phyloP scores from a whole-genome alignment of 2,329 filamentous ascomycete species.

The Aureobasidium sp. region DNA sequence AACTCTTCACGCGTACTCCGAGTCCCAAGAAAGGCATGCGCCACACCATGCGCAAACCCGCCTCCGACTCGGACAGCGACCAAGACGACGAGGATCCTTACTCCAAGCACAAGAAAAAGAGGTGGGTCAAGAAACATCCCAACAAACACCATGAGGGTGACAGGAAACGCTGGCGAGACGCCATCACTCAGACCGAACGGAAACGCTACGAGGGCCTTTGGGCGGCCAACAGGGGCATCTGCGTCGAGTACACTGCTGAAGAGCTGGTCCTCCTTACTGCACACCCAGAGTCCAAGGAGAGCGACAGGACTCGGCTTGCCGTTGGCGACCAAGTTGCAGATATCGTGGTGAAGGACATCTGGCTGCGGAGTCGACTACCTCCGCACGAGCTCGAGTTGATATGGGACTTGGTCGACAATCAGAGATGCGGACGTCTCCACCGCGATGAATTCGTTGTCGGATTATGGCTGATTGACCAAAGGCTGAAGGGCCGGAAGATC shows the following conservation, averaged over 20 bases:
- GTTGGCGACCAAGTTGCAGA: conserved; percentile 50
- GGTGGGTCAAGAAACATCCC: conserved; percentile 52
- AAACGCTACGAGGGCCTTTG: conserved; percentile 77
- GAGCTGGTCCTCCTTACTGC: conserved; percentile 14
- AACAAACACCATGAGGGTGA: conserved; percentile 67
- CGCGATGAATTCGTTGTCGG: conserved; percentile 73
- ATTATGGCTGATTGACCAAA: conserved; percentile 73
- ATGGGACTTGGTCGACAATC: conserved; percentile 63
- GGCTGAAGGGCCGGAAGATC: conserved; percentile 69
- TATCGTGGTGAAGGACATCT: conserved; percentile 66
- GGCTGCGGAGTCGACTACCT: conserved; percentile 60
- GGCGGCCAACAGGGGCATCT: conserved; percentile 66
- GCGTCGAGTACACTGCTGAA: conserved; percentile 22
- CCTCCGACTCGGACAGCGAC: conserved; percentile 21
- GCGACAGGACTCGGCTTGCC: neutral
- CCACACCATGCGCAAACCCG: conserved; percentile 54
- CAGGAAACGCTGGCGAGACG: conserved; percentile 66
- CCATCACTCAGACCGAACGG: conserved; percentile 62
- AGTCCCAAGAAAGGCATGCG: conserved; percentile 47
- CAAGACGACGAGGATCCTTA: conserved; percentile 40
- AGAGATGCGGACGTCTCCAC: conserved; percentile 47
- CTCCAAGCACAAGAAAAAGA: conserved; percentile 47
- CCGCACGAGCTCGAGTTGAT: conserved; percentile 62
- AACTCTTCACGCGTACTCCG: conserved; percentile 32
- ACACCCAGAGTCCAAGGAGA: conserved; percentile 1